These are phyloP conservation scores for Skeletonema marinoi DNA, from an alignment of 108 stramenopile species.

Conservation along the genomic window DNA sequence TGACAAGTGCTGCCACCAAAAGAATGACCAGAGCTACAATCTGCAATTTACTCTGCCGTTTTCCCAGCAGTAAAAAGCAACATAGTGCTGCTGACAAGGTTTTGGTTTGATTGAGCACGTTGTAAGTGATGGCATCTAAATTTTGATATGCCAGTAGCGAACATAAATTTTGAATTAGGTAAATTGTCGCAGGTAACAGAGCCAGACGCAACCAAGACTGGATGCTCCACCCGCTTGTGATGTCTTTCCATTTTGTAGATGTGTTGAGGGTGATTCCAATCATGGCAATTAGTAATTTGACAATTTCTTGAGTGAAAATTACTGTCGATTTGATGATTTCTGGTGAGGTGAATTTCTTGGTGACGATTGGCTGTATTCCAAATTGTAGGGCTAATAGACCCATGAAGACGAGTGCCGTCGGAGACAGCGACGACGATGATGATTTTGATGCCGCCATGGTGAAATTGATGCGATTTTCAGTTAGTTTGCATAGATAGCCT, in stretches of 20 bases:
- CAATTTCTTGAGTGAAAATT: conserved; percentile 70
- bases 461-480: neutral
- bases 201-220: conserved; percentile 69
- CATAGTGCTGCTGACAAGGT: conserved; percentile 93
- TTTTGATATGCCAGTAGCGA: conserved; percentile 89
- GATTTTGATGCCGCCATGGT: conserved; percentile 3
- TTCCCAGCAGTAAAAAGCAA: conserved; percentile 89
- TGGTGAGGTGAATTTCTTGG: conserved; percentile 64
- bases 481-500: too few species aligned
- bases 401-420: conserved; percentile 61
- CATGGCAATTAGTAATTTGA: conserved; percentile 62
- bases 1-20: conserved; percentile 75
- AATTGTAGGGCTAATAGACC: conserved; percentile 85
- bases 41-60: conserved; percentile 79
- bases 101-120: conserved; percentile 96
- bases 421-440: conserved; percentile 19
- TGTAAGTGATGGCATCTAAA: conserved; percentile 92
- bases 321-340: conserved; percentile 78
- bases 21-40: conserved; percentile 85
- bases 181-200: conserved; percentile 85
- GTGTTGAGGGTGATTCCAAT: conserved; percentile 44
- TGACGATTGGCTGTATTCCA: conserved; percentile 90
- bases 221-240: conserved; percentile 60
- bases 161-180: conserved; percentile 91
- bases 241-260: conserved; percentile 17